Conservation (phyloP, 176 grass and related monocot genomes). For the Oryza meyeriana region DNA sequence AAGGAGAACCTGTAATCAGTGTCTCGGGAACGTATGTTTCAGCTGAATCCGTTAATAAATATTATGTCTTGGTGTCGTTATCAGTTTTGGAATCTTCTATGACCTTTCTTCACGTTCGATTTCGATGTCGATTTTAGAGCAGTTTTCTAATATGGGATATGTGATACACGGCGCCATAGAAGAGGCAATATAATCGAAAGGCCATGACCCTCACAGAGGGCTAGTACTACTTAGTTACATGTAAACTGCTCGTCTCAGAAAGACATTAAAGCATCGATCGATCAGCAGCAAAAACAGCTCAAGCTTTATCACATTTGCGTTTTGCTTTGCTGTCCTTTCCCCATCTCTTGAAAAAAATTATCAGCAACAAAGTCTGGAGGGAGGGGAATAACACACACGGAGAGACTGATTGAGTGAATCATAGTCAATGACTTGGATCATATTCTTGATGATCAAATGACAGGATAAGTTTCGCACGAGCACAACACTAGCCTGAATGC, state of each 20-base stretch:
- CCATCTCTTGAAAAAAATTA: background rate
- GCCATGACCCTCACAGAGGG: too few species aligned
- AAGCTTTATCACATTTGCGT: background rate
- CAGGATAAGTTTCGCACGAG: background rate
- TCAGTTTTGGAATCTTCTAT: too few species aligned
- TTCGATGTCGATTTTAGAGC: too few species aligned
- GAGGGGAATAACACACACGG: background rate
- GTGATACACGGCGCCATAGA: too few species aligned
- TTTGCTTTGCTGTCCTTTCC: background rate
- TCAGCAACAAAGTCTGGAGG: background rate
- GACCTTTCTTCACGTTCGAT: too few species aligned
- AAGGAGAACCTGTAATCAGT: too few species aligned
- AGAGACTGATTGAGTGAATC: background rate
- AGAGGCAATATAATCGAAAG: too few species aligned
- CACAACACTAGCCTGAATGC: background rate
- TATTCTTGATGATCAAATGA: background rate
- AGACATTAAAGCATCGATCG: background rate
- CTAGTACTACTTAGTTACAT: too few species aligned
- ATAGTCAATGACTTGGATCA: slow-evolving; percentile 18
- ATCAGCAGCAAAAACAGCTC: background rate
- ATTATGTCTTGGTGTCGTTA: too few species aligned
- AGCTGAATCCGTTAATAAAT: too few species aligned
- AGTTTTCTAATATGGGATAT: too few species aligned
- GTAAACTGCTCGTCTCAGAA: background rate
- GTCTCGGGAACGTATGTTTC: too few species aligned